Evolutionary conservation across 768 basidiomycete species (phyloP).

Genomic region (Agaricus subrufescens): DNA sequence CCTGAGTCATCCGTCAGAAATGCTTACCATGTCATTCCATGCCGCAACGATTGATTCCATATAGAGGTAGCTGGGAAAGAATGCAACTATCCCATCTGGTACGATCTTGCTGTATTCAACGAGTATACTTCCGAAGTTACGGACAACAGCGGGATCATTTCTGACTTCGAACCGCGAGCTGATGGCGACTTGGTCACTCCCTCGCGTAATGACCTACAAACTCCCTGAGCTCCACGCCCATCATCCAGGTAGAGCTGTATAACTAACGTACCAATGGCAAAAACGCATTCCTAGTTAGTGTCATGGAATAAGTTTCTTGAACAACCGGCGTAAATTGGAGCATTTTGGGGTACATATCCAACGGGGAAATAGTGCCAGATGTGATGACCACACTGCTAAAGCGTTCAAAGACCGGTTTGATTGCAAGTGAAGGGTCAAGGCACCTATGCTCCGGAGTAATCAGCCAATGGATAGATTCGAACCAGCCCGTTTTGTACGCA

Average conservation of each 20-base stretch:
- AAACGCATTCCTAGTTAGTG: conserved; percentile 93
- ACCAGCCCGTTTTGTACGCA: conserved; percentile 22
- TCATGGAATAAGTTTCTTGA: conserved; percentile 97
- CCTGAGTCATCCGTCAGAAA: not conserved
- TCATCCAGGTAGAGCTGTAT: not conserved
- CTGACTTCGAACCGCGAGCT: conserved; percentile 98
- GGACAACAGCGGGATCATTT: conserved; percentile 97
- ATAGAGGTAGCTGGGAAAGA: conserved; percentile 98
- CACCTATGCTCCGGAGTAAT: conserved; percentile 50
- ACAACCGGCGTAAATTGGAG: conserved; percentile 96
- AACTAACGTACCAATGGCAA: conserved; percentile 70
- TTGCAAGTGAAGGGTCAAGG: conserved; percentile 95
- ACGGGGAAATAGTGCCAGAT: conserved; percentile 94
- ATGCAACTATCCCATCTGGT: conserved; percentile 97
- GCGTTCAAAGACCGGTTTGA: conserved; percentile 96
- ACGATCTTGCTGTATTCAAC: conserved; percentile 98
- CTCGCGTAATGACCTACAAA: conserved; percentile 88
- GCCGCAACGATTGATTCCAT: conserved; percentile 99
- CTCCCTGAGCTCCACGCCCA: not conserved
- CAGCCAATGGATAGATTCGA: conserved; percentile 10
- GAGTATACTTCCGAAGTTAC: conserved; percentile 97
- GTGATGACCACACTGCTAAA: conserved; percentile 99
- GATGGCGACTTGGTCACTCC: conserved; percentile 97
- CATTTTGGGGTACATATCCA: conserved; percentile 99
- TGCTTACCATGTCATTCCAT: conserved; percentile 99